phyloP scores from a whole-genome alignment of 805 yeast genomes.

The Danielia oregonensis region DNA sequence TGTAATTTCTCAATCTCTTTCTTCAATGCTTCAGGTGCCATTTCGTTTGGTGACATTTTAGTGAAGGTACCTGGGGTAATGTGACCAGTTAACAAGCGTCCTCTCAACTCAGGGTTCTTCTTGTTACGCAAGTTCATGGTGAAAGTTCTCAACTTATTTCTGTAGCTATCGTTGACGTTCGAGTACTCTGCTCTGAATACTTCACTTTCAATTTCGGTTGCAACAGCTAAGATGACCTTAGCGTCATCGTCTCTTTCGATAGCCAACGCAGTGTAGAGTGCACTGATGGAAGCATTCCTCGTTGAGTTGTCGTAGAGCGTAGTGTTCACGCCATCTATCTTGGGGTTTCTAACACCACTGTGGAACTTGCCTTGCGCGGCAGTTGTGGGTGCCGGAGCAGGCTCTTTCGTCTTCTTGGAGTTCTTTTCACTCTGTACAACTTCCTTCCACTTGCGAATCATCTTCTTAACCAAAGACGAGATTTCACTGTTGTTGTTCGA shows the following conservation, averaged over 20 bases:
- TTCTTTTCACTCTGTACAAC: slow-evolving; percentile 67
- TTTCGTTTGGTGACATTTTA: slow-evolving; percentile 84
- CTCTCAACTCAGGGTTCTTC: slow-evolving; percentile 81
- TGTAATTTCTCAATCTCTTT: slow-evolving; percentile 81
- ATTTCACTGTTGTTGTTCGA: slow-evolving; percentile 65
- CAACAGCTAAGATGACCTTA: slow-evolving; percentile 55
- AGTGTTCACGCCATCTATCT: slow-evolving; percentile 75
- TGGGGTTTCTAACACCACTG: slow-evolving; percentile 65
- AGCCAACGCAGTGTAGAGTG: slow-evolving; percentile 85
- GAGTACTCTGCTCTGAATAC: slow-evolving; percentile 61
- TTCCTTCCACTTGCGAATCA: slow-evolving; percentile 88
- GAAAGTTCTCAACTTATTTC: slow-evolving; percentile 80
- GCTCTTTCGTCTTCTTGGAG: slow-evolving; percentile 24
- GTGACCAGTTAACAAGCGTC: slow-evolving; percentile 62
- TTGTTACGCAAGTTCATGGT: slow-evolving; percentile 85
- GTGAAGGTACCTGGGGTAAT: slow-evolving; percentile 64
- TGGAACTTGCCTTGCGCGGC: slow-evolving; percentile 36
- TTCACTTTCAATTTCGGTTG: slow-evolving; percentile 69
- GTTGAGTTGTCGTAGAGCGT: slow-evolving; percentile 69
- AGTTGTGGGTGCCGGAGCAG: slow-evolving; percentile 13
- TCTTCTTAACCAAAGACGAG: slow-evolving; percentile 67
- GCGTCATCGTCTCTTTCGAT: slow-evolving; percentile 64
- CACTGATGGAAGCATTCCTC: slow-evolving; percentile 79
- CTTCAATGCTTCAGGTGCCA: slow-evolving; percentile 91
- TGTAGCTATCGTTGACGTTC: slow-evolving; percentile 57